These are phyloP conservation scores for Coemansia sp. DNA, from an alignment of 192 early-diverging fungal genomes.

Conservation along the genomic window DNA sequence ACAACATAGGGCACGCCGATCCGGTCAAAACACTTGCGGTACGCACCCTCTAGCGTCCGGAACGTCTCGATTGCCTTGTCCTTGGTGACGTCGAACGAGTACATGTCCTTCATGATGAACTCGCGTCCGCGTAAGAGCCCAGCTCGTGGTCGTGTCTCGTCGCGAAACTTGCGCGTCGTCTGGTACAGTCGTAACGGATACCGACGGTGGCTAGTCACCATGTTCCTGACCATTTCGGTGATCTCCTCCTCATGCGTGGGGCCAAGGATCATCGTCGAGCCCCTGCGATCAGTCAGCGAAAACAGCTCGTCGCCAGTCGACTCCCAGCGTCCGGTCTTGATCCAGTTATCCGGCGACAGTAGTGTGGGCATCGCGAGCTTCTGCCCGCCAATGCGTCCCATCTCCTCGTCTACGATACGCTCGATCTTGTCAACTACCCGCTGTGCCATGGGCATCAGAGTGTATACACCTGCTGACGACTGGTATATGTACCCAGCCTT, in stretches of 20 bases:
- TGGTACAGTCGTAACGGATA: conserved; percentile 88
- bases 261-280: conserved; percentile 65
- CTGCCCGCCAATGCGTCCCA: conserved; percentile 72
- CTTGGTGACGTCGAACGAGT: conserved; percentile 77
- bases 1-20: conserved; percentile 82
- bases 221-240: conserved; percentile 67
- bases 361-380: conserved; percentile 72
- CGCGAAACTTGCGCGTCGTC: conserved; percentile 81
- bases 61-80: conserved; percentile 75
- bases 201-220: conserved; percentile 68
- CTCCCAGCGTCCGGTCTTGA: conserved; percentile 77
- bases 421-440: conserved; percentile 75
- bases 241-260: conserved; percentile 96
- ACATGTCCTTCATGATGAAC: conserved; percentile 97
- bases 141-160: conserved; percentile 78
- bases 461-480: conserved; percentile 83
- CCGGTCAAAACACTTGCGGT: conserved; percentile 69
- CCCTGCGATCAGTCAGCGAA: conserved; percentile 76
- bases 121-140: conserved; percentile 85
- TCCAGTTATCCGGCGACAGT: conserved; percentile 71
- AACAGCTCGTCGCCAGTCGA: conserved; percentile 69
- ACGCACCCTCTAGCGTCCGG: conserved; percentile 69
- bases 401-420: conserved; percentile 77
- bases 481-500: conserved; percentile 61
- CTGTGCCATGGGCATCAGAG: conserved; percentile 78